phyloP scores from a whole-genome alignment of 2,329 filamentous ascomycete genomes.

The Hirsutella minnesotensis region DNA sequence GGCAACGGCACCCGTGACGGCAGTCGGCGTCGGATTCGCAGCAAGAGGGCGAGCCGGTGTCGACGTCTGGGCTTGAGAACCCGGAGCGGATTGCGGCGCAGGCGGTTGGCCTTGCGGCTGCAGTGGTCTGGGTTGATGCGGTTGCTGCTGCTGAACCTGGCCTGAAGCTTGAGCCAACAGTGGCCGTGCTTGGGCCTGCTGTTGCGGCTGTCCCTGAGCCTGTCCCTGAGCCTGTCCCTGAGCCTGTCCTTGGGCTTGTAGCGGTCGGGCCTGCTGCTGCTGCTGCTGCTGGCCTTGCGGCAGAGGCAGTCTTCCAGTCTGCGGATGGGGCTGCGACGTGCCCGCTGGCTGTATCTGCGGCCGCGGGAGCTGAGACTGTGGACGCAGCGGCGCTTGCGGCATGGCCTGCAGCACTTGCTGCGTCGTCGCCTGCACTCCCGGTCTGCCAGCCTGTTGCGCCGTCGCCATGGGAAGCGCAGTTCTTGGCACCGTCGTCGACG shows the following conservation, averaged over 20 bases:
- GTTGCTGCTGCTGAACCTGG: not conserved
- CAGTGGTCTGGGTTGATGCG: not conserved
- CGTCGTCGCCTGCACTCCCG: conserved; percentile 14
- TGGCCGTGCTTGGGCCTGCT: not conserved
- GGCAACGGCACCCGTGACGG: no score
- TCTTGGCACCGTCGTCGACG: not conserved
- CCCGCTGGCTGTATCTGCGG: conserved; percentile 12
- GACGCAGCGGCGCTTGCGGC: conserved; percentile 13
- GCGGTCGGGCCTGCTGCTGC: no score
- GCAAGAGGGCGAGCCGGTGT: no score
- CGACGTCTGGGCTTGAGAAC: no score
- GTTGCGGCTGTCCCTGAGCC: not conserved
- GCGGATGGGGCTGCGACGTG: conserved; percentile 7
- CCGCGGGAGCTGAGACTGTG: conserved; percentile 18
- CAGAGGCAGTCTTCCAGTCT: not conserved
- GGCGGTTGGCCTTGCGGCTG: not conserved
- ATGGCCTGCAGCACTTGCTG: conserved; percentile 19
- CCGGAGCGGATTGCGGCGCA: no score
- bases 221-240: not conserved
- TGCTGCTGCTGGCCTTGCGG: not conserved
- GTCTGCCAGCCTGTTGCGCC: not conserved
- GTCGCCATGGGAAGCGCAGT: not conserved
- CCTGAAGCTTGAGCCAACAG: no score
- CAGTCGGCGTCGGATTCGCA: no score
- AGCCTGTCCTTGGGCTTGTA: no score